These are phyloP conservation scores for Orobanche coerulescens DNA, from an alignment of 257 asterid species.

Conservation along the genomic window DNA sequence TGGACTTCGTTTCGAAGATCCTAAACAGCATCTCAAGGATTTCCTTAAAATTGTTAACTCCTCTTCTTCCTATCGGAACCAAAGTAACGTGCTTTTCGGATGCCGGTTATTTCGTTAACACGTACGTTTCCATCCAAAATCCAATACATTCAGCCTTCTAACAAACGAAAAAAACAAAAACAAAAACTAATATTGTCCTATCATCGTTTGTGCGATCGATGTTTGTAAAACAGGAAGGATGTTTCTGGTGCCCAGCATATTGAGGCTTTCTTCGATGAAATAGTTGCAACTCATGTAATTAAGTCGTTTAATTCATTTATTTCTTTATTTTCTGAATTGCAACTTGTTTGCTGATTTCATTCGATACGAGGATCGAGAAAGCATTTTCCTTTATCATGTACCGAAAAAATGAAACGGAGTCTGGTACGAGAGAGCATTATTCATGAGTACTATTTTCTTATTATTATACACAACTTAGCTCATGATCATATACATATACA, in stretches of 20 bases:
- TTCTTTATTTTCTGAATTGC: background rate
- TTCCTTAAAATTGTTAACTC: too few species aligned
- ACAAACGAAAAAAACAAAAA: too few species aligned
- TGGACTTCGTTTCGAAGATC: too few species aligned
- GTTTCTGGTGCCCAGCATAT: conserved; percentile 50
- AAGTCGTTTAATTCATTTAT: background rate
- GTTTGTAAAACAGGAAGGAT: conserved; percentile 48
- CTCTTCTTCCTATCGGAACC: conserved; percentile 47
- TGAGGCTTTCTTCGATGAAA: conserved; percentile 41
- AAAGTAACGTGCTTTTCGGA: conserved; percentile 79
- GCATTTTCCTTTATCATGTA: conserved; percentile 51
- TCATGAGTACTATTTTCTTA: background rate
- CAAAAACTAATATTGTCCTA: background rate
- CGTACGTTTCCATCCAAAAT: conserved; percentile 34
- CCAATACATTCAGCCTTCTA: too few species aligned
- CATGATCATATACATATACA: background rate
- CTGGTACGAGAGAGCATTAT: conserved; percentile 41
- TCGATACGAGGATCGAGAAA: conserved; percentile 62
- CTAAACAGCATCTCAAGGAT: too few species aligned
- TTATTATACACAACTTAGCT: background rate
- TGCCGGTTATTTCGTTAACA: conserved; percentile 72
- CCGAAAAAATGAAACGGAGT: conserved; percentile 49
- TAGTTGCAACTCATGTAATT: conserved; percentile 63
- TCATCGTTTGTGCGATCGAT: background rate
- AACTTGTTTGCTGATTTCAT: background rate